Percentiles rank a stretch among this genome's conserved stretches.
Conservation (phyloP, 148 eudicot species). For the Fagopyrum homotropicum region DNA sequence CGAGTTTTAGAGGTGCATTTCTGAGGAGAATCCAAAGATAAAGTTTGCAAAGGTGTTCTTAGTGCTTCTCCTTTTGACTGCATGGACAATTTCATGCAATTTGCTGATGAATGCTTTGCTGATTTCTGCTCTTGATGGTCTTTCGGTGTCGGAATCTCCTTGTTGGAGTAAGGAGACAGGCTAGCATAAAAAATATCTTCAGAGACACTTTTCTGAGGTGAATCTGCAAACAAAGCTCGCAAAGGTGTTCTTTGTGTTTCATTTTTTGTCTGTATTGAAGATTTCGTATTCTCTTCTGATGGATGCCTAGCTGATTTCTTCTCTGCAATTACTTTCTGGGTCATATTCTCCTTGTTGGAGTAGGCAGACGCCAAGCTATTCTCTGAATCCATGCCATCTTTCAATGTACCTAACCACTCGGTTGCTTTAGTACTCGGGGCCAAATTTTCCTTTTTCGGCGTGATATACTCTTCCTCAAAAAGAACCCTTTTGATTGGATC, state of each 20-base stretch:
- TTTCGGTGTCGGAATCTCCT: constrained; percentile 35
- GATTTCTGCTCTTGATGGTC: constrained; percentile 30
- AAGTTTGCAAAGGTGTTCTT: constrained; percentile 52
- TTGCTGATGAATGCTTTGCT: constrained; percentile 22
- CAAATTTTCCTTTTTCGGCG: constrained; percentile 41
- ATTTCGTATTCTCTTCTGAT: constrained; percentile 20
- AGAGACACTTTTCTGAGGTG: constrained; percentile 31
- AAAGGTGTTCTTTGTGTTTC: constrained; percentile 47
- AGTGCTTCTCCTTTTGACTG: constrained; percentile 22
- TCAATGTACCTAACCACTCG: constrained; percentile 25
- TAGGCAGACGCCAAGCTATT: constrained; percentile 17
- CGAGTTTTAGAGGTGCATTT: constrained; percentile 31
- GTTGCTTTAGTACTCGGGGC: constrained; percentile 33
- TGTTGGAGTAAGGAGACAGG: constrained; percentile 24
- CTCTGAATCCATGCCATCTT: constrained; percentile 26
- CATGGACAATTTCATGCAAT: constrained; percentile 14
- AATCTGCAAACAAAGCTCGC: constrained; percentile 30
- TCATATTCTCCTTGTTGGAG: constrained; percentile 34
- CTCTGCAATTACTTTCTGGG: constrained; percentile 27
- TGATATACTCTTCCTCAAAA: constrained; percentile 33
- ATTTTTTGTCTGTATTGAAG: constrained; percentile 13
- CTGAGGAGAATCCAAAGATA: constrained; percentile 30
- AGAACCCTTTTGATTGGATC: constrained; percentile 25
- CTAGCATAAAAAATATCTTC: constrained; percentile 12
- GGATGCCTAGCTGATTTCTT: constrained; percentile 22